Base-by-base conservation (phyloP, 805 yeast genomes). In the Zygotorulaspora danielsina region DNA sequence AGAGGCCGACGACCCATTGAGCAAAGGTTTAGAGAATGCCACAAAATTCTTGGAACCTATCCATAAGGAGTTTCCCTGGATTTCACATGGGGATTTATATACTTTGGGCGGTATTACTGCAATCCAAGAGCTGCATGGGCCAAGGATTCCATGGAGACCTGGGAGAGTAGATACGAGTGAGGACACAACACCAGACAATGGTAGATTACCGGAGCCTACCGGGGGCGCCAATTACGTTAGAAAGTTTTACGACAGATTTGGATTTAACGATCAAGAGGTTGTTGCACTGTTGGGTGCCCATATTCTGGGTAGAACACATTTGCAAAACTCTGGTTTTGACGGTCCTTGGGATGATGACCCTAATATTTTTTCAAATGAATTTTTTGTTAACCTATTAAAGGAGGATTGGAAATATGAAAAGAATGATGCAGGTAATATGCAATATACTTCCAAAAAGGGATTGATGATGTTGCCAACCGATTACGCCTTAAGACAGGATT, bases 401-500 rank as follows among this genome's bases (percentile, higher is more conserved):
- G 80, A 79, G 49, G 65, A 70, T 36, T 69, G 78, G 79, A 66
- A 61, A 39, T 57, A 67, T 67, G 69, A 76, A 58, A 66, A 78
- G 59, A 71, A 86, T 79, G 65, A 66, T 51, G 62, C 63, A 6
- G 83, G 82, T 38, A 76, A 75, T 55, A 70, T 69, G 48, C 86
- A 76, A 70, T 82, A 72, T 61, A 76, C 72, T 49, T 83, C 79
- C 56, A 70, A 73, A 44, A 75, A 71, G 45, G 76, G 77, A 28
- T 72, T 83, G 48, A 86, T 87, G 95, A 87, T 86, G 95, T 65
- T 87, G 40, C 87, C 85, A 24, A 79, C 94, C n/a, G 96, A 86
- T 56, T 71, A 79, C 72, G 79, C 85, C n/a, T 65, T 83, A 35
- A 55, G 76, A 13, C 65, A 73, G 49, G 88, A 82, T 59, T 72